Conservation (phyloP, 139 green algal species). For the Prasinococcaceae sp. region DNA sequence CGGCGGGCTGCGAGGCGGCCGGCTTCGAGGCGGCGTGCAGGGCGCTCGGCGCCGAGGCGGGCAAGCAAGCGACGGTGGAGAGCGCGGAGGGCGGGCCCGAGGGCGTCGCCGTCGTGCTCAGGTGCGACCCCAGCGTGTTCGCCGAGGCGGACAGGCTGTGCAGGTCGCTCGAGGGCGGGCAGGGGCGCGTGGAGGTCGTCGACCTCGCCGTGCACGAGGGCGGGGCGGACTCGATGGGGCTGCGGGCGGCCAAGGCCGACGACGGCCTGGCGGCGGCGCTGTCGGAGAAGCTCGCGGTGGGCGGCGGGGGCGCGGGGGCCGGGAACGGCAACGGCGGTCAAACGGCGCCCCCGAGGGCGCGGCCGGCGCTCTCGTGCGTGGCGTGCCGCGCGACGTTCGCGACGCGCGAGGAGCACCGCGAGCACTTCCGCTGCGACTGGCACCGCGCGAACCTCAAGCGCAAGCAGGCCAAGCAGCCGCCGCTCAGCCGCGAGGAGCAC, state of each 20-base stretch:
- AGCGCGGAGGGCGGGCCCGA: too few relatives aligned
- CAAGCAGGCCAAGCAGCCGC: conserved; percentile 31
- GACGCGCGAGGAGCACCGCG: conserved; percentile 42
- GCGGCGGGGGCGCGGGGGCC: not conserved
- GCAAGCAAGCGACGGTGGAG: not conserved
- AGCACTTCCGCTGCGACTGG: conserved; percentile 81
- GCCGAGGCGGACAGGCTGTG: conserved; percentile 58
- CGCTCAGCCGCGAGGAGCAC: conserved; percentile 36
- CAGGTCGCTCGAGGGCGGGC: conserved; percentile 24
- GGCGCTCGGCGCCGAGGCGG: not conserved
- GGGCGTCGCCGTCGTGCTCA: too few relatives aligned
- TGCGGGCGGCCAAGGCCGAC: not conserved
- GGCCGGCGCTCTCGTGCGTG: conserved; percentile 10
- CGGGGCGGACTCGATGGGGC: conserved; percentile 4
- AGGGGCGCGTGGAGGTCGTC: conserved; percentile 71
- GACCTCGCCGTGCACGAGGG: conserved; percentile 42
- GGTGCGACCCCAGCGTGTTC: conserved; percentile 75
- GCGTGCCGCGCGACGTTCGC: conserved; percentile 34
- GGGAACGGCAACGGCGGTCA: not conserved
- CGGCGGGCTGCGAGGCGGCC: not conserved
- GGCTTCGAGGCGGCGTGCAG: not conserved
- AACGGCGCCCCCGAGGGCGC: not conserved
- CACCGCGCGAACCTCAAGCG: conserved; percentile 72
- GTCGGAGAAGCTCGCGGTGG: not conserved
- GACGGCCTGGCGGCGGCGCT: not conserved